Evolutionary conservation across 768 basidiomycete genomes (phyloP).

Genomic region (Pleurotus salmoneostramineus): DNA sequence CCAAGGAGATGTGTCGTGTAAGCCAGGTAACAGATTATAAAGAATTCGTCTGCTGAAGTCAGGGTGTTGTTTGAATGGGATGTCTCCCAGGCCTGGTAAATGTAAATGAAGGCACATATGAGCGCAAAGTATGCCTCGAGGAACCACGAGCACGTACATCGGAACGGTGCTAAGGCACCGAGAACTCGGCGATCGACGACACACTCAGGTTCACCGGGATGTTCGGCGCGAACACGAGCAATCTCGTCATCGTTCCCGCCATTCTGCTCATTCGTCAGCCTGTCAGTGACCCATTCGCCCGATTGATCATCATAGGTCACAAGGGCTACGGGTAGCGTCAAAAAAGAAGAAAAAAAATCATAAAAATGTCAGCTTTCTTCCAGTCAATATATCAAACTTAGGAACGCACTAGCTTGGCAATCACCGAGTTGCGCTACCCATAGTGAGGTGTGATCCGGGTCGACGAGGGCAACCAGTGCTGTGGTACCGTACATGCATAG

Average conservation of each 20-base stretch:
- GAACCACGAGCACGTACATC: conserved; percentile 46
- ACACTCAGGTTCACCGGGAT: conserved; percentile 69
- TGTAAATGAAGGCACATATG: neutral
- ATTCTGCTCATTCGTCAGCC: conserved; percentile 66
- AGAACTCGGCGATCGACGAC: conserved; percentile 64
- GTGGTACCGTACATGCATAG: conserved; percentile 81
- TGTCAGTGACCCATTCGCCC: conserved; percentile 55
- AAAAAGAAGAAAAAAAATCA: neutral
- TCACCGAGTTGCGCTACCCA: conserved; percentile 84
- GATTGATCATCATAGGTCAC: conserved; percentile 39
- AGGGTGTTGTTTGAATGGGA: conserved; percentile 72
- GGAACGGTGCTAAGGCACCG: conserved; percentile 73
- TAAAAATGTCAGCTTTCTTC: neutral
- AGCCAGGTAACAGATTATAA: conserved; percentile 62
- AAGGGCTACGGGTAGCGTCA: conserved; percentile 33
- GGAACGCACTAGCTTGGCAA: conserved; percentile 65
- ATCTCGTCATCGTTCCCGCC: conserved; percentile 66
- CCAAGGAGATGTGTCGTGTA: conserved; percentile 58
- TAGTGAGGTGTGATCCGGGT: conserved; percentile 62
- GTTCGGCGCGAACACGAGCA: conserved; percentile 56
- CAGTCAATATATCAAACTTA: neutral
- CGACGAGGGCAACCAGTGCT: conserved; percentile 67
- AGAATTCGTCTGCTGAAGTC: conserved; percentile 62
- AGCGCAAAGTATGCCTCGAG: neutral
- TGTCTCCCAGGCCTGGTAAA: conserved; percentile 57